A percentile compares a stretch with the other conserved stretches of the same genome.
phyloP scores from a whole-genome alignment of 2,329 filamentous ascomycete species.

The Periconia macrospinosa region DNA sequence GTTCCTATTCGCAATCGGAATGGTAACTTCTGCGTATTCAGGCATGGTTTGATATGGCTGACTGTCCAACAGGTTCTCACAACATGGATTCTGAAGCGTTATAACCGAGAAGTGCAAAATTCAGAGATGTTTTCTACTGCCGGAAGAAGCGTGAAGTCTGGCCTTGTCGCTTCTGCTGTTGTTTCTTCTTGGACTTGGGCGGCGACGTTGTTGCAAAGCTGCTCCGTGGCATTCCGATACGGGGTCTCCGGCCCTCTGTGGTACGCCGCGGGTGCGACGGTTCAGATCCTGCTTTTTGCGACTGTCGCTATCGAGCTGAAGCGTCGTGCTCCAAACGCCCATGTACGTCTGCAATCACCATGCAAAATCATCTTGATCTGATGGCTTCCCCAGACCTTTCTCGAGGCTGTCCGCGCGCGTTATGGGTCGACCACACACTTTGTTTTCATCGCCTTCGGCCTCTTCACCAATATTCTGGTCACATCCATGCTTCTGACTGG shows the following conservation, averaged over 20 bases:
- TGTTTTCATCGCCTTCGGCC: constrained; percentile 79
- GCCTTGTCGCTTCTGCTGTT: constrained; percentile 82
- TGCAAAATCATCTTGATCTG: no score
- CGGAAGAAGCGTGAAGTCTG: constrained; percentile 84
- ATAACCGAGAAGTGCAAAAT: constrained; percentile 79
- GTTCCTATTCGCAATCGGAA: constrained; percentile 64
- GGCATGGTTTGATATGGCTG: constrained; percentile 36
- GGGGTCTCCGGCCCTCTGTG: constrained; percentile 68
- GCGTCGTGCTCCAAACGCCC: constrained; percentile 81
- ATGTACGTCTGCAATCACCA: constrained; percentile 39
- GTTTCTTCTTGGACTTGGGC: constrained; percentile 95
- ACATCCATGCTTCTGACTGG: constrained; percentile 88
- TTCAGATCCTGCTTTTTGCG: constrained; percentile 77
- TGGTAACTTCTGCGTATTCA: constrained; percentile 65
- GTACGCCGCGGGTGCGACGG: constrained; percentile 60
- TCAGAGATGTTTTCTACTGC: constrained; percentile 93
- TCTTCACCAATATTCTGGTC: constrained; percentile 84
- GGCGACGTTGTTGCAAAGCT: constrained; percentile 76
- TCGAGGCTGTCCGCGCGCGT: constrained; percentile 79
- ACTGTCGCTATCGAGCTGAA: constrained; percentile 90
- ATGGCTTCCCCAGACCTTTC: constrained; percentile 55
- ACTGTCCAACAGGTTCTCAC: background rate
- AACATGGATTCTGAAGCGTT: constrained; percentile 41
- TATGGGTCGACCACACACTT: constrained; percentile 74
- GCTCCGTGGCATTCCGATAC: constrained; percentile 79